Percentiles rank a stretch among this genome's conserved stretches.
Evolutionary conservation across 106 monocot species (phyloP).

Genomic region (Hemerocallis citrina): DNA sequence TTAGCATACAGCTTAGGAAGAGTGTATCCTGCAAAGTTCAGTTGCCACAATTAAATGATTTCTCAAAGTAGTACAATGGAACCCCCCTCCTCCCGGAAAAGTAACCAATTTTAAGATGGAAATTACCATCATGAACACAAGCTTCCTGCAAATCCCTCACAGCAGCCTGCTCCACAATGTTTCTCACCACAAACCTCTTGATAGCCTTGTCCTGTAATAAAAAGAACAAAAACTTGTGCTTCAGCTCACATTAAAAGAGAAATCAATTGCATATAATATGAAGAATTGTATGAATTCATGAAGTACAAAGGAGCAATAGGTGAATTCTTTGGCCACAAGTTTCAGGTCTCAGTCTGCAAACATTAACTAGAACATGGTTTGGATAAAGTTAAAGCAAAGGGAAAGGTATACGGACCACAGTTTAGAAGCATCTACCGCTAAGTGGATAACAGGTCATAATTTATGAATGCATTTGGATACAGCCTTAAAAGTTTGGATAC

Average conservation of each 20-base stretch:
- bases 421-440: too few species aligned
- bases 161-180: slow-evolving; percentile 60
- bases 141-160: slow-evolving; percentile 54
- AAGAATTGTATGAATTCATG: too few species aligned
- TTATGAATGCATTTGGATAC: too few species aligned
- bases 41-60: neutral
- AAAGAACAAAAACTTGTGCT: neutral
- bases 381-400: too few species aligned
- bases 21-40: slow-evolving; percentile 23
- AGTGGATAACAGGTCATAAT: too few species aligned
- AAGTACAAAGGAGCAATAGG: too few species aligned
- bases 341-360: too few species aligned
- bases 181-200: slow-evolving; percentile 47
- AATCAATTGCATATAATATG: neutral
- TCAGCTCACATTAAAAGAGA: neutral
- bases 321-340: too few species aligned
- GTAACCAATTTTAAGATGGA: neutral
- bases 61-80: neutral
- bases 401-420: too few species aligned
- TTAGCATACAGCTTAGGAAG: slow-evolving; percentile 60
- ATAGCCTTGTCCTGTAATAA: slow-evolving; percentile 55
- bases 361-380: too few species aligned
- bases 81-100: neutral
- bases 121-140: slow-evolving; percentile 42
- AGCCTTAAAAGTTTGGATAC: too few species aligned